Evolutionary conservation across 345 rosid genomes (phyloP), one percentile per base, ranked within the genome.

Genomic region (Turnera subulata): DNA sequence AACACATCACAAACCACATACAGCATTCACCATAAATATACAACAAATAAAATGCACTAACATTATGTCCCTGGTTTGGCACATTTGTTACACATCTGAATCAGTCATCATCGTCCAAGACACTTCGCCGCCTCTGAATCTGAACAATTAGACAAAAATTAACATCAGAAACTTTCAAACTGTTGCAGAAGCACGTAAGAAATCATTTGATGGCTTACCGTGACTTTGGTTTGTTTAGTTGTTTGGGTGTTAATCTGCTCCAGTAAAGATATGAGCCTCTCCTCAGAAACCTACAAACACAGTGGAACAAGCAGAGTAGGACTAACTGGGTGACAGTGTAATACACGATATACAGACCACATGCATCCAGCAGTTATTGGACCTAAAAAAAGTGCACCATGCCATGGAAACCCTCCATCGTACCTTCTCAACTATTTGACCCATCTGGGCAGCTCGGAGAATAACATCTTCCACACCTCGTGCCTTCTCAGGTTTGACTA

Each of bases 401-500:
- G 53, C 58, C 45, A 47, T 53, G 33, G 21, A 11, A 37, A 49
- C 35, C 13, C 52, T 62, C 38, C 25, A 47, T 38, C 24, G 53
- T 72, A 83, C 98, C 95, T 92, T 92, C 70, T 92, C 96, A 63
- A 50, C 93, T 12, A 92, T 84, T 79, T 92, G 98, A 60, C 96
- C 96, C 86, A 65, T 83, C 62, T 89, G 93, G 62, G 96, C 89
- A 73, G 96, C 86, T 73, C 96, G 77, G 55, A 92, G 76, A 58
- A 89, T 55, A 50, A 86, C 88, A 72, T 92, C 98, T 73, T 92
- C 96, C 56, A 92, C 98, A 35, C 95, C 80, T 67, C 89, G 86
- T 40, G 95, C 96, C 73, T 92, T 92, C 76, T 92, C 96, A 72
- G 98, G 98, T 77, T 92, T 92, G 78, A 92, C 98, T 79, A 92